These are phyloP conservation scores for Wickerhamomyces sp. DNA, from an alignment of 1,139 yeast genomes.

Conservation along the genomic window DNA sequence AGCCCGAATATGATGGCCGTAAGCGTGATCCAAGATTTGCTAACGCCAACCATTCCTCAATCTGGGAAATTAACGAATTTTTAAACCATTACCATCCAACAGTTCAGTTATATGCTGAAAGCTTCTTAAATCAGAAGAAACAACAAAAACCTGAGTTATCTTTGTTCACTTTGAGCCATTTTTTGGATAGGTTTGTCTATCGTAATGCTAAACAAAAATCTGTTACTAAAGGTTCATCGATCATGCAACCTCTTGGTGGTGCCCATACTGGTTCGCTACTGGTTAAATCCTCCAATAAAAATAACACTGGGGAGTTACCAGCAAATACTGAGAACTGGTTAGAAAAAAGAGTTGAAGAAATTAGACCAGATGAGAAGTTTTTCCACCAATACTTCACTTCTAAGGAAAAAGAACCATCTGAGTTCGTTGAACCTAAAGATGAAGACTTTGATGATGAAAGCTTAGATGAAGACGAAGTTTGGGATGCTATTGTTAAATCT, in stretches of 20 bases:
- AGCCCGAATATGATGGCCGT: slow-evolving; percentile 65
- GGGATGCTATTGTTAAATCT: slow-evolving; percentile 85
- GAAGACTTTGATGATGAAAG: slow-evolving; percentile 40
- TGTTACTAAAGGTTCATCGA: slow-evolving; percentile 73
- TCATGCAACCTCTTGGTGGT: slow-evolving; percentile 98
- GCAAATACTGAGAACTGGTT: slow-evolving; percentile 86
- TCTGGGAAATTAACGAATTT: slow-evolving; percentile 84
- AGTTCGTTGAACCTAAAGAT: slow-evolving; percentile 30
- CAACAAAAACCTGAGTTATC: slow-evolving; percentile 81
- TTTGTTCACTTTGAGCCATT: slow-evolving; percentile 80
- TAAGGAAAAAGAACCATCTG: slow-evolving; percentile 45
- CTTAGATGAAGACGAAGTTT: slow-evolving; percentile 73
- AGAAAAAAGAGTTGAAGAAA: slow-evolving; percentile 53
- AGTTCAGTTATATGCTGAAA: slow-evolving; percentile 72
- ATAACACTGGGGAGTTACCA: slow-evolving; percentile 43
- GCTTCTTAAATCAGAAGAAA: slow-evolving; percentile 42
- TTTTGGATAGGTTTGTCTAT: slow-evolving; percentile 93
- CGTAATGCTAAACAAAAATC: slow-evolving; percentile 83
- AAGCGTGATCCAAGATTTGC: slow-evolving; percentile 91
- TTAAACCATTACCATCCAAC: slow-evolving; percentile 90
- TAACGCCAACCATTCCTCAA: slow-evolving; percentile 70
- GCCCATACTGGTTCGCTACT: slow-evolving; percentile 67
- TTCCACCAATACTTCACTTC: slow-evolving; percentile 82
- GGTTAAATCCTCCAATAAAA: slow-evolving; percentile 59
- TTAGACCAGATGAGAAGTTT: slow-evolving; percentile 86